A percentile compares a stretch with the other conserved stretches of the same genome.
Evolutionary conservation across 352 stramenopile species (phyloP).

Genomic region (Pythium phragmitis): DNA sequence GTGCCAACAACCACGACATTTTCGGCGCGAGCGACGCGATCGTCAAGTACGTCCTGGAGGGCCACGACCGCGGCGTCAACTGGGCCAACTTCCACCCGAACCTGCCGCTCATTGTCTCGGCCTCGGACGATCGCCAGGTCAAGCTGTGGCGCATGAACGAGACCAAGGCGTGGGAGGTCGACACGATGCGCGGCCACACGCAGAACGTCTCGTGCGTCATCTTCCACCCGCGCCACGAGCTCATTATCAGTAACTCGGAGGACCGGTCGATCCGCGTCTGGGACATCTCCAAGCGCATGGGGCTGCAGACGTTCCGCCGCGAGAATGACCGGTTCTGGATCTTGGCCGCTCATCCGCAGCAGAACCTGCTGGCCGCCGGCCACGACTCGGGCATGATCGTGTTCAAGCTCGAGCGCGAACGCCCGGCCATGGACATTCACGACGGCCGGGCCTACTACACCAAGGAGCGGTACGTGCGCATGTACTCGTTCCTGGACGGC

Average conservation of each 20-base stretch:
- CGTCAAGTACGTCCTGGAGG: conserved; percentile 99
- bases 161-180: conserved; percentile 99
- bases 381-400: conserved; percentile 99
- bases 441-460: conserved; percentile 94
- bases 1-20: conserved; percentile 91
- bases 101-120: conserved; percentile 97
- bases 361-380: conserved; percentile 98
- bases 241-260: conserved; percentile 99
- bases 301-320: conserved; percentile 97
- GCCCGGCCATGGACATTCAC: conserved; percentile 92
- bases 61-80: conserved; percentile 99
- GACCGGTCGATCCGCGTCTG: conserved; percentile 99
- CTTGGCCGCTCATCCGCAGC: conserved; percentile 91
- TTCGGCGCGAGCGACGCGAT: conserved; percentile 99
- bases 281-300: conserved; percentile 98
- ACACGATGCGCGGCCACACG: conserved; percentile 99
- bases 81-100: conserved; percentile 99
- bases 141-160: conserved; percentile 99
- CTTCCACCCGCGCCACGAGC: conserved; percentile 99
- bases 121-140: conserved; percentile 98
- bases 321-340: conserved; percentile 99
- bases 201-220: conserved; percentile 99
- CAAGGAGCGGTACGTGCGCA: conserved; percentile 97
- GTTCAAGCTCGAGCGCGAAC: conserved; percentile 98
- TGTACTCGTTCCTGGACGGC: conserved; percentile 93